Evolutionary conservation across 345 rosid species (phyloP).

Genomic region (Brassica incana): DNA sequence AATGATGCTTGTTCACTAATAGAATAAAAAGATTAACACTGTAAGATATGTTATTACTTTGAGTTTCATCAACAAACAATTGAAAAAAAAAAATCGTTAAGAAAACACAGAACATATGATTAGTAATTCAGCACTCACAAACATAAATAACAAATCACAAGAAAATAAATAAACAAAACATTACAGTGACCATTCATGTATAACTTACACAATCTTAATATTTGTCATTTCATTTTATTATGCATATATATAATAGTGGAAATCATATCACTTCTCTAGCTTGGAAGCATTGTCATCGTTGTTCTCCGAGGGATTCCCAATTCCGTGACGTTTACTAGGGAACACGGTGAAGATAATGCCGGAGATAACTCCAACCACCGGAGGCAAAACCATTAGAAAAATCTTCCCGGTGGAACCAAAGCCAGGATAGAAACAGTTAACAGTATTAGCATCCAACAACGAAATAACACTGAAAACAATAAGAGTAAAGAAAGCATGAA

Average conservation of each 20-base stretch:
- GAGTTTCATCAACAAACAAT: slow-evolving; percentile 18
- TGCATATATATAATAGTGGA: neutral
- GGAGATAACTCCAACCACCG: slow-evolving; percentile 60
- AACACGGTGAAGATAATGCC: slow-evolving; percentile 57
- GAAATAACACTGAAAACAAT: slow-evolving; percentile 58
- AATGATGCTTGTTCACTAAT: neutral
- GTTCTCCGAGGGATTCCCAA: slow-evolving; percentile 64
- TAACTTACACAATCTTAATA: slow-evolving; percentile 5
- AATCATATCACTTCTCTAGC: slow-evolving; percentile 29
- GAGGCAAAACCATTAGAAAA: slow-evolving; percentile 69
- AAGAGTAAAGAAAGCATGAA: slow-evolving; percentile 60
- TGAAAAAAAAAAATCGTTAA: neutral
- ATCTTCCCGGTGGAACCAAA: slow-evolving; percentile 53
- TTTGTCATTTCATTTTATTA: neutral
- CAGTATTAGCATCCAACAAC: slow-evolving; percentile 61
- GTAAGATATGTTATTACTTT: slow-evolving; percentile 4
- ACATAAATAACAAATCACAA: slow-evolving; percentile 11
- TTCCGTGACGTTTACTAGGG: slow-evolving; percentile 77
- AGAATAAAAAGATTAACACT: neutral
- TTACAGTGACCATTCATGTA: neutral
- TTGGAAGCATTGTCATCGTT: slow-evolving; percentile 27
- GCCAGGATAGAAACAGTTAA: slow-evolving; percentile 61
- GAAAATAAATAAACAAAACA: neutral
- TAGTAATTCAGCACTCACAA: slow-evolving; percentile 10
- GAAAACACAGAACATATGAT: neutral